Base-by-base conservation (phyloP, 331 rosid genomes). In the Cydonia oblonga region DNA sequence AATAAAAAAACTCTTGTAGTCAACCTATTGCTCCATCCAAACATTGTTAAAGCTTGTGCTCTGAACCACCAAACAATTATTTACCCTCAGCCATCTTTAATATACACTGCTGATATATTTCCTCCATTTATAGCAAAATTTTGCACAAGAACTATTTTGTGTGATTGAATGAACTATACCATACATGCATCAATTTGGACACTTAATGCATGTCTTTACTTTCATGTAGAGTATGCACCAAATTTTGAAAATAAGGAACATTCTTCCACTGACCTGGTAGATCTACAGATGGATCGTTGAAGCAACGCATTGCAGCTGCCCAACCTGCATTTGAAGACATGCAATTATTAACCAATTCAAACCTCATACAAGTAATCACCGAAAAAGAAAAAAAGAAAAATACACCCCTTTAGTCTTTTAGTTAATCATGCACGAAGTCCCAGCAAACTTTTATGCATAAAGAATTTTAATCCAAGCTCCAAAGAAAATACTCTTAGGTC, bases 301-400 rank as follows among this genome's bases (percentile, higher is more conserved):
- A 77, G 78, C 77, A 78, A 46, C 71, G 87, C 60, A 90, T 56
- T 59, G 90, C 87, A 63, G 87, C 87, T 61, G 89, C 71, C 93
- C 96, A 90, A 70, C 96, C 96, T 90, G 87, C 44, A 66, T 67
- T 59, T 68, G 68, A 53, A 83, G 53, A 69, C 8, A 30, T 62
- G 58, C 61, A 71, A 77, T 40, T 30, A 46, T 38, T 22, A 44
- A 22, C 44, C 59, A 38, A 38, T 38, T 38, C 44, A 57, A 32
- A 33, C 42, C 42, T 64, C 64, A 66, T 28, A 64, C 30, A 33
- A 32, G 71, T 54, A 58, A 74, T 33, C 14, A 54, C 53, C 25
- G 44, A 52, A 44, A 40, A 76, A 59, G 72, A 2, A 46, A 46
- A 38, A 46, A 46, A 46, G 5, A 38, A 38, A 38, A 38, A 42